Conservation (phyloP, 345 rosid genomes). For the Bruguiera sexangula region DNA sequence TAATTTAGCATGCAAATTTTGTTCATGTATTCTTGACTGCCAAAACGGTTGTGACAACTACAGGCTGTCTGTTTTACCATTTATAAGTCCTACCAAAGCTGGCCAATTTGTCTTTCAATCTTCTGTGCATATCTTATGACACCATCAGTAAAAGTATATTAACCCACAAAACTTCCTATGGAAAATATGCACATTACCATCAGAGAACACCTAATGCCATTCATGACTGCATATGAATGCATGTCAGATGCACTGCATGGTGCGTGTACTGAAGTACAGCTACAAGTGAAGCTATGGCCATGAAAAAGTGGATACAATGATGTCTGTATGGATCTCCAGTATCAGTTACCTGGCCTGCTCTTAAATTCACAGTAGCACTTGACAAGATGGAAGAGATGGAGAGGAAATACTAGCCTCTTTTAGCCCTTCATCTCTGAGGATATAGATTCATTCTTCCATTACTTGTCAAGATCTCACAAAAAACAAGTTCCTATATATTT, state of each 20-base stretch:
- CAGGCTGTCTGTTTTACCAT: not conserved
- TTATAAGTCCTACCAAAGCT: not conserved
- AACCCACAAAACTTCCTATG: not conserved
- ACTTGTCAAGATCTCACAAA: not conserved
- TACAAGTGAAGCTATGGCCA: not conserved
- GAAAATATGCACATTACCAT: not conserved
- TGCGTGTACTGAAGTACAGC: not conserved
- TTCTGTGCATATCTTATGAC: not conserved
- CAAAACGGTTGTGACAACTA: not conserved
- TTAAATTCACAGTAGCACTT: not conserved
- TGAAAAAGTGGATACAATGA: too few relatives aligned
- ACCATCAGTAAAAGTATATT: not conserved
- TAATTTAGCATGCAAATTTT: too few relatives aligned
- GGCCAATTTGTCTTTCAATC: not conserved
- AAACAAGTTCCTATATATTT: not conserved
- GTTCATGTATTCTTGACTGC: too few relatives aligned
- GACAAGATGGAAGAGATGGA: not conserved
- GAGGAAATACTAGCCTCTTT: not conserved
- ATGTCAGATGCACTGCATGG: not conserved
- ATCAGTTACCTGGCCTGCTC: not conserved
- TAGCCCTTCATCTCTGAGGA: not conserved
- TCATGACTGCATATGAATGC: not conserved
- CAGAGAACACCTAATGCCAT: not conserved
- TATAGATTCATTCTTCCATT: not conserved
- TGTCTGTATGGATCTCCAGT: not conserved